Base-by-base conservation (phyloP, 192 early-diverging fungal genomes). In the Coemansia sp. region DNA sequence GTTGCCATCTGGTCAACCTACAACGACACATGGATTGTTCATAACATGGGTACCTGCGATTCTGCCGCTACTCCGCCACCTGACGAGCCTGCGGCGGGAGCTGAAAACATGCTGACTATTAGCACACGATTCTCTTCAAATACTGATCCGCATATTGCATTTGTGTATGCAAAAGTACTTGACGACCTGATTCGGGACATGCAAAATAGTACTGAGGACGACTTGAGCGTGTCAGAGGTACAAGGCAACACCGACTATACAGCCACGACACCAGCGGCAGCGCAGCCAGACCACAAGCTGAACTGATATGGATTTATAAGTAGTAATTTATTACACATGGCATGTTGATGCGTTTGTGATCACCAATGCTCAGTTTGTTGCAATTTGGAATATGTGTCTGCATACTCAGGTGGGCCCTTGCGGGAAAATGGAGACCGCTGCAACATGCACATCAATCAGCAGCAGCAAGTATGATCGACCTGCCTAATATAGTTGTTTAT, bases 381-480 rank as follows among this genome's bases (percentile, higher is more conserved):
- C 32, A 46, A 46, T 19, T 19, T 0, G 15, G 42, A 45, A 45
- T 4, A 46, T 46, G 45, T n/a, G 45, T n/a, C 45, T 21, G 45
- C 17, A 46, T 48, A 48, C 45, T 5, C 45, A 48, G 45, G 32
- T 48, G 45, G 45, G 45, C 45, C 45, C 45, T 48, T 48, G 45
- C n/a, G 45, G 45, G 5, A 19, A 21, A n/a, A 4, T 4, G n/a
- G 4, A 21, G 17, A n/a, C 45, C n/a, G 45, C 45, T 48, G 45
- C 45, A 48, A 48, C 7, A n/a, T 48, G 45, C 45, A 48, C 45
- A 12, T 48, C 17, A 48, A 48, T 48, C 45, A 48, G 45, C 45
- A 19, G 45, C 45, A 21, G 45, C 45, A 23, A 48, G 5, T n/a
- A 19, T 19, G 45, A 48, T 48, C 45, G 45, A 48, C 45, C n/a